Percentiles rank a stretch among this genome's conserved stretches.
These are phyloP conservation scores for Psilocybe tampanensis DNA, from an alignment of 768 basidiomycete genomes.

Conservation along the genomic window DNA sequence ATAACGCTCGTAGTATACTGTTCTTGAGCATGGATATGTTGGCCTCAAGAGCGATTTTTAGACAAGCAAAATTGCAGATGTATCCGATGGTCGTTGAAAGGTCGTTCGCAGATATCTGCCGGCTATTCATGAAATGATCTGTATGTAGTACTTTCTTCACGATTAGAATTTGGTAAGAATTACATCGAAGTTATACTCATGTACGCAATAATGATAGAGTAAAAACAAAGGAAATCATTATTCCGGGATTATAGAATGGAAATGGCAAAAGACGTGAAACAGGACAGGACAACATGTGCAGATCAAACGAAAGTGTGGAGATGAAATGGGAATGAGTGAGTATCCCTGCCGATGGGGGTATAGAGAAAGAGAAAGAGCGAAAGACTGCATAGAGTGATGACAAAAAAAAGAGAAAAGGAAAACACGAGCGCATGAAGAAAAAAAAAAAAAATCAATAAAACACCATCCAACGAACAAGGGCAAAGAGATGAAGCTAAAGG, in stretches of 20 bases:
- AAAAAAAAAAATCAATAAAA: not conserved
- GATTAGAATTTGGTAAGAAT: no score
- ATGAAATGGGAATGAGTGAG: conserved; percentile 12
- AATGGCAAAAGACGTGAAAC: not conserved
- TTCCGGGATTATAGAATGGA: conserved; percentile 10
- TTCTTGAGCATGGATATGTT: no score
- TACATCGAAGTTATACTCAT: conserved; percentile 8
- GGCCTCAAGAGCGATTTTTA: no score
- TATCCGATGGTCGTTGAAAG: no score
- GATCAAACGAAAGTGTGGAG: not conserved
- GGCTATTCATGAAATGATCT: no score
- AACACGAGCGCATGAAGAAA: not conserved
- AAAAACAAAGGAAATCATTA: conserved; percentile 10
- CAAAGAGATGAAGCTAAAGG: not conserved
- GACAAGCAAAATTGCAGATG: no score
- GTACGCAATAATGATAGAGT: conserved; percentile 12
- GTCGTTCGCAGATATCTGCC: no score
- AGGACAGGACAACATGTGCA: not conserved
- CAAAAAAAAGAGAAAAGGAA: conserved; percentile 4
- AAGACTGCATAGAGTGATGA: conserved; percentile 4
- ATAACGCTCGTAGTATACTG: no score
- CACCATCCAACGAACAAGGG: not conserved
- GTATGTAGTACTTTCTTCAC: no score
- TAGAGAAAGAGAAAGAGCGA: conserved; percentile 1
- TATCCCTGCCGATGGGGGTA: conserved; percentile 14